Evolutionary conservation across 1,284 basidiomycete species (phyloP).

Genomic region (Ceratobasidium sp.): DNA sequence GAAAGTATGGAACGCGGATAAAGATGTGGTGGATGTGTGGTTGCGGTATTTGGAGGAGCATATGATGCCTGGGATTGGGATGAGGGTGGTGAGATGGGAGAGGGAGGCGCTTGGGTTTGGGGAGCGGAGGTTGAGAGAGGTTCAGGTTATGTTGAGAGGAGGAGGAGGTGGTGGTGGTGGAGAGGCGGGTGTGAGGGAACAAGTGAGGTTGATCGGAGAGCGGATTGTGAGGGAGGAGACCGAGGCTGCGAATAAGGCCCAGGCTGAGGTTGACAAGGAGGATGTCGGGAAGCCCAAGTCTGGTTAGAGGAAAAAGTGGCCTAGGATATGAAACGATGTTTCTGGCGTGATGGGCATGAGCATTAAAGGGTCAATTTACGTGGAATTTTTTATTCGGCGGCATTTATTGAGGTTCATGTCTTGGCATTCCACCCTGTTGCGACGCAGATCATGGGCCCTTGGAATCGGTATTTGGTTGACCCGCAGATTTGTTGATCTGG

Average conservation of each 20-base stretch:
- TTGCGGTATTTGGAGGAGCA: conserved; percentile 81
- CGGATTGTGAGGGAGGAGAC: conserved; percentile 41
- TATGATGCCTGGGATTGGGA: conserved; percentile 84
- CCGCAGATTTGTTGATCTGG: no score
- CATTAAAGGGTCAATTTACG: no score
- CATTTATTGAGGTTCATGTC: no score
- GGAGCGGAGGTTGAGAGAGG: conserved; percentile 53
- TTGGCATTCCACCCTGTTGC: no score
- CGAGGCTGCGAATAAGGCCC: conserved; percentile 31
- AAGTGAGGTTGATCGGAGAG: conserved; percentile 41
- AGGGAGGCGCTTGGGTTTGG: conserved; percentile 73
- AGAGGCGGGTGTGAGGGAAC: conserved; percentile 26
- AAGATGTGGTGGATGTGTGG: conserved; percentile 82
- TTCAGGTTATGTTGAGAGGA: conserved; percentile 42
- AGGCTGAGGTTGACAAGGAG: neutral
- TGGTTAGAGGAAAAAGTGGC: no score
- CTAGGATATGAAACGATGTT: no score
- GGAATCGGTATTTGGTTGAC: no score
- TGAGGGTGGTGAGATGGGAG: conserved; percentile 83
- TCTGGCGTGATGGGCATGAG: no score
- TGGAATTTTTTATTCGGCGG: no score
- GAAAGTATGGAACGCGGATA: conserved; percentile 90
- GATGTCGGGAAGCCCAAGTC: neutral
- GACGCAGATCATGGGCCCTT: no score
- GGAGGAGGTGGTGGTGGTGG: no score